phyloP scores from a whole-genome alignment of 2,329 filamentous ascomycete genomes.

The Helminthosporium solani region DNA sequence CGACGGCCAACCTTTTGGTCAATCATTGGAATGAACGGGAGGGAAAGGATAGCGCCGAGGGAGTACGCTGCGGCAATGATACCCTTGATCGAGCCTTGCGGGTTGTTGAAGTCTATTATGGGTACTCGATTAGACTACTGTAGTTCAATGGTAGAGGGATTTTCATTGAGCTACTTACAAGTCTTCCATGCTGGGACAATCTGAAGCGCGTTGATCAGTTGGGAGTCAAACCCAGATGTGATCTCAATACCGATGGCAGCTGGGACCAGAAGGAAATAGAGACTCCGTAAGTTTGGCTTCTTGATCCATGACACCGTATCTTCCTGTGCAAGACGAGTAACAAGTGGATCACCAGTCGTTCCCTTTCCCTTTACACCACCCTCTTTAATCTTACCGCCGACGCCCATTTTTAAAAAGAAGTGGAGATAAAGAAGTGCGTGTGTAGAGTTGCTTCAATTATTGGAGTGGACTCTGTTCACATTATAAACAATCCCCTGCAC shows the following conservation, averaged over 20 bases:
- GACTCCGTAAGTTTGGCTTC: constrained; percentile 32
- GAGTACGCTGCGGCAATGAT: constrained; percentile 45
- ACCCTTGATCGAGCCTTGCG: constrained; percentile 36
- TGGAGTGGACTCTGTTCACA: not conserved
- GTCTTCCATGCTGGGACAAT: constrained; percentile 18
- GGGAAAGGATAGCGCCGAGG: constrained; percentile 38
- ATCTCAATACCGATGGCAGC: constrained; percentile 24
- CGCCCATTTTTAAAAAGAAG: constrained; percentile 6
- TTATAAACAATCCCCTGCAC: not conserved
- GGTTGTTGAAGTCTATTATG: constrained; percentile 21
- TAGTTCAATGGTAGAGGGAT: not conserved
- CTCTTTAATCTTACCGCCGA: constrained; percentile 6
- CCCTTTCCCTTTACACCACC: constrained; percentile 8
- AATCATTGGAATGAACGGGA: constrained; percentile 32
- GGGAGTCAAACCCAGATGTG: constrained; percentile 25
- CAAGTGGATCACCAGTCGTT: constrained; percentile 33
- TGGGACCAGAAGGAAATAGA: constrained; percentile 32
- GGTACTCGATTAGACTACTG: not conserved
- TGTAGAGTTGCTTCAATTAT: not conserved
- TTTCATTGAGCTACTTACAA: constrained; percentile 10
- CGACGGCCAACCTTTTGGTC: constrained; percentile 45
- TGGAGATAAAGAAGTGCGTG: not conserved
- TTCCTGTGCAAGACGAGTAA: constrained; percentile 41
- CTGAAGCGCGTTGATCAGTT: constrained; percentile 24
- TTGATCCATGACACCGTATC: constrained; percentile 42